A percentile compares a stretch with the other conserved stretches of the same genome.
phyloP scores from a whole-genome alignment of 2,329 filamentous ascomycete genomes.

The Phoma sp. region DNA sequence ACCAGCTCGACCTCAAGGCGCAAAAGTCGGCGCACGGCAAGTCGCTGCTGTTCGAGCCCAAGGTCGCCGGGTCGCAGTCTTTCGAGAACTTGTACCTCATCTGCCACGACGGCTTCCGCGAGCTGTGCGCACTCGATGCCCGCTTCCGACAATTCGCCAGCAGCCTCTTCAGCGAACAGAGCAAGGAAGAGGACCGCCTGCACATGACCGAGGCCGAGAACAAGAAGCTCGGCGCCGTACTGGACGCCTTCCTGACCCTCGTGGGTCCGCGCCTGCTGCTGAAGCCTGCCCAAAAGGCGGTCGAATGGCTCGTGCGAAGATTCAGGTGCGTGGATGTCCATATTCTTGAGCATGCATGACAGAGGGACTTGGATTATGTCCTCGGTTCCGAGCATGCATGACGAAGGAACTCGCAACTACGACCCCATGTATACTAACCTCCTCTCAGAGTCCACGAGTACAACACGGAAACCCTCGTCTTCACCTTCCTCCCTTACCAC shows the following conservation, averaged over 20 bases:
- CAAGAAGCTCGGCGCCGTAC: constrained; percentile 74
- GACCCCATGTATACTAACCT: constrained; percentile 9
- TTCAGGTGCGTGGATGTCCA: constrained; percentile 69
- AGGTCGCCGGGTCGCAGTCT: constrained; percentile 83
- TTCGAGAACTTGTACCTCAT: constrained; percentile 88
- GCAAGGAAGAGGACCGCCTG: constrained; percentile 83
- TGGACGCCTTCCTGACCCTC: constrained; percentile 84
- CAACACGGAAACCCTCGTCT: constrained; percentile 78
- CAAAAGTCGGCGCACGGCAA: constrained; percentile 92
- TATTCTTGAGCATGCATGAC: no score
- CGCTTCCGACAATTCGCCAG: constrained; percentile 77
- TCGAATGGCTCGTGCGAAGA: constrained; percentile 93
- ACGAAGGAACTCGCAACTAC: no score
- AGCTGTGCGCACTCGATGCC: constrained; percentile 84
- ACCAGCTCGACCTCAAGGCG: constrained; percentile 89
- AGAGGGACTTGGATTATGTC: no score
- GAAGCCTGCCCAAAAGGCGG: constrained; percentile 84
- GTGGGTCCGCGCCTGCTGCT: constrained; percentile 78
- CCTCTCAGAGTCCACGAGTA: constrained; percentile 80
- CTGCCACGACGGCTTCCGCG: constrained; percentile 87
- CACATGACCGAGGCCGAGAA: constrained; percentile 86
- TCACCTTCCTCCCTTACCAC: constrained; percentile 93
- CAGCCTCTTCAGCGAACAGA: constrained; percentile 92
- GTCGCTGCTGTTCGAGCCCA: constrained; percentile 90
- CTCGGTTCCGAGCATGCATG: no score